phyloP scores from a whole-genome alignment of 1,139 yeast species.

The Geotrichum histeridarum region DNA sequence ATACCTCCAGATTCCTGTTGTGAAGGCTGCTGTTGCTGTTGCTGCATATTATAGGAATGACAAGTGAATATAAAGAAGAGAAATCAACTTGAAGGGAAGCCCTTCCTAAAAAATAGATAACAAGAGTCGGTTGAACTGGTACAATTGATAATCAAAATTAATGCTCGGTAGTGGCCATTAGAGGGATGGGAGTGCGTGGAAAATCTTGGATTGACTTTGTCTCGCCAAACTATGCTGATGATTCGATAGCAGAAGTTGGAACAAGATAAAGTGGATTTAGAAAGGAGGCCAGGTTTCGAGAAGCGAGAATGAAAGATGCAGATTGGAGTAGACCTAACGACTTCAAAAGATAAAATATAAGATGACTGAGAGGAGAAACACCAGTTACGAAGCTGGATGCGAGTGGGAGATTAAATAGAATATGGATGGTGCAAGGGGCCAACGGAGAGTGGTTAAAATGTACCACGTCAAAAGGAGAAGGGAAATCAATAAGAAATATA shows the following conservation, averaged over 20 bases:
- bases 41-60: not conserved
- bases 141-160: not conserved
- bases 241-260: not conserved
- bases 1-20: constrained; percentile 15
- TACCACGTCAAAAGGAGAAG: too few relatives aligned
- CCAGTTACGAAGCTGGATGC: too few relatives aligned
- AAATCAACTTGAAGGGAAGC: not conserved
- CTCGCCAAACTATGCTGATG: not conserved
- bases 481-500: too few relatives aligned
- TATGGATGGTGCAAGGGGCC: too few relatives aligned
- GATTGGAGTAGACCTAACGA: too few relatives aligned
- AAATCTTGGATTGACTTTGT: constrained; percentile 9
- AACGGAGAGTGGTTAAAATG: too few relatives aligned
- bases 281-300: too few relatives aligned
- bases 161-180: not conserved
- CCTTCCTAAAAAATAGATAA: not conserved
- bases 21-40: constrained; percentile 9
- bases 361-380: too few relatives aligned
- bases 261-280: too few relatives aligned
- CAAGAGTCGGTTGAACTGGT: not conserved
- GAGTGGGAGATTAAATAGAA: too few relatives aligned
- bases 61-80: not conserved
- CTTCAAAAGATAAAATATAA: too few relatives aligned
- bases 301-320: too few relatives aligned
- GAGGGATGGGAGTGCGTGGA: constrained; percentile 7